Evolutionary conservation across 75 land plant genomes (phyloP), one percentile per base, ranked within the genome.

Genomic region (Pinus tabuliformis): DNA sequence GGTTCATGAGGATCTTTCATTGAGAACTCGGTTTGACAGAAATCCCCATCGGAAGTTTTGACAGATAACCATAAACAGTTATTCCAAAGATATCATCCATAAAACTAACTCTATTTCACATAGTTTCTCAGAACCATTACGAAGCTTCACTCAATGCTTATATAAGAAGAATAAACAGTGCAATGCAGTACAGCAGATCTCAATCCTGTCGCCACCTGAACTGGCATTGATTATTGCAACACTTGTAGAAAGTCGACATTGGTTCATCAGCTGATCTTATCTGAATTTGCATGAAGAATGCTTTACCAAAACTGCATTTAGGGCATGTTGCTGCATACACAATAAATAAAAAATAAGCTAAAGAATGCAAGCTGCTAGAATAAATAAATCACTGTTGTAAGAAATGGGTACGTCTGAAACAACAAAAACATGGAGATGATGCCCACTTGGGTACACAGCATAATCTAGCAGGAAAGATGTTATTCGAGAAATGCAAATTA

Each of bases 241-340:
- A 91, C 72, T 74, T 82, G 81, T 91, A 91, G 70, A 91, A 89
- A 5, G 81, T 88, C 24, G 93, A 75, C 81, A 74, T 80, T 1
- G 93, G 91, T 49, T 91, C 93, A 82, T 91, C 93, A 14, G 93
- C 93, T 59, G 93, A 91, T 76, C 93, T 78, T 54, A 84, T 89
- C 73, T 91, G 93, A 59, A 82, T 59, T 74, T 81, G 88, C 76
- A 74, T 78, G 78, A 77, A 91, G 73, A 82, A 82, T 28, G 93
- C 93, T 54, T 80, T 77, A 15, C 83, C 84, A 68, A 61, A 64
- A 33, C 33, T 75, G 70, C 93, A 91, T 54, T 77, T 56, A 7
- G 84, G 86, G 59, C 91, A 89, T 33, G 79, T 81, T 39, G 74
- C 92, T 89, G 89, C 75, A 72, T 59, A 37, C 26, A 28, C 49